phyloP scores from a whole-genome alignment of 768 basidiomycete species.

The Nevesoporus exiguus region DNA sequence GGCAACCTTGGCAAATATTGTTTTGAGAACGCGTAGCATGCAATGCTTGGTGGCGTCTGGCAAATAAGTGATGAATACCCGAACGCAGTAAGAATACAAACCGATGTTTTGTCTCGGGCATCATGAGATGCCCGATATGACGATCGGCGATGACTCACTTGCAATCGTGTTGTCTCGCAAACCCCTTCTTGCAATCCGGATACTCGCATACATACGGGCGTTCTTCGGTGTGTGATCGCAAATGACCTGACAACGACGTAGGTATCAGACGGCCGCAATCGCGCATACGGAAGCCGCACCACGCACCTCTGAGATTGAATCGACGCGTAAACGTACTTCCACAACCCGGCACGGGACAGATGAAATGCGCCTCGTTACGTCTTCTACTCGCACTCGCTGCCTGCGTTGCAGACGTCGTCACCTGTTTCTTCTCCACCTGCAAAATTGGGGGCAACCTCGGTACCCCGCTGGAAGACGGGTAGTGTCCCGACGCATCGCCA shows the following conservation, averaged over 20 bases:
- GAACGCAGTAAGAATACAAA: neutral
- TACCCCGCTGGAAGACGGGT: conserved; percentile 30
- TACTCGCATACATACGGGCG: conserved; percentile 91
- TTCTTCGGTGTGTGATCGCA: conserved; percentile 94
- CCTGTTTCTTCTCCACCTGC: conserved; percentile 91
- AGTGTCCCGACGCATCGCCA: conserved; percentile 27
- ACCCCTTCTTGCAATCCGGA: conserved; percentile 92
- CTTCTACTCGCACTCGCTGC: conserved; percentile 85
- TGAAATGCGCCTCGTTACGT: conserved; percentile 88
- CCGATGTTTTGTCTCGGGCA: neutral
- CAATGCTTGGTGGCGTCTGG: conserved; percentile 84
- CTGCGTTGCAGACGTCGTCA: conserved; percentile 92
- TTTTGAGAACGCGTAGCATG: conserved; percentile 80
- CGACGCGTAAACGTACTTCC: conserved; percentile 96
- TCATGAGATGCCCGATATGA: neutral
- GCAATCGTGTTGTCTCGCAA: conserved; percentile 96
- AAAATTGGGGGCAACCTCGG: conserved; percentile 77
- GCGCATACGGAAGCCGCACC: neutral
- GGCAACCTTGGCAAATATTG: conserved; percentile 88
- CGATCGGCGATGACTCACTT: conserved; percentile 56
- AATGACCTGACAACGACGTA: conserved; percentile 56
- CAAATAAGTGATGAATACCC: conserved; percentile 8
- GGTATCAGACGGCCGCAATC: conserved; percentile 8
- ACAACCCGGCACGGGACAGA: conserved; percentile 92
- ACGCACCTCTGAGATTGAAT: conserved; percentile 79